Evolutionary conservation across 1,284 basidiomycete species (phyloP), one percentile per base, ranked within the genome.

Genomic region (Clitocybe nebularis): DNA sequence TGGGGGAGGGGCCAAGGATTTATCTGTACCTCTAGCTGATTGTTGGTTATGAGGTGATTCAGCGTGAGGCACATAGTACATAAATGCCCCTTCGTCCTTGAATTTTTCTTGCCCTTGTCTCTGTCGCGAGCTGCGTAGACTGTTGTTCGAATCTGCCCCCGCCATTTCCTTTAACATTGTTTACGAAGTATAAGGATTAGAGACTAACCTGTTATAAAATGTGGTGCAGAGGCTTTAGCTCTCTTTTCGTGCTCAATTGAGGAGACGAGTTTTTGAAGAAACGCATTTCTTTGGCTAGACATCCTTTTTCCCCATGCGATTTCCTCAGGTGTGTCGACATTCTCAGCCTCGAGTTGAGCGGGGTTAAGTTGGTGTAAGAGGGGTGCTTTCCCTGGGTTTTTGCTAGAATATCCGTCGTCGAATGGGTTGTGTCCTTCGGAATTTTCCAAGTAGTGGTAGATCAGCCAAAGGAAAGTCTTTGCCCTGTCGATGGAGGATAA

Each of bases 391-490:
- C 74, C 74, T 0, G 68, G 63, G 52, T 77, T 57, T 42, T 62
- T 56, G 24, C 62, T 63, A 3, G 83, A 71, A 52, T 73, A 70
- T 6, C 72, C 65, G 51, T 86, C 83, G 29, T 74, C 71, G 55
- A 81, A 89, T 3, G 86, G 86, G 56, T 88, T 89, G 14, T 65
- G 59, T 3, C 64, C 60, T 26, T 64, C 63, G 5, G 75, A 65
- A 33, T 68, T 69, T 61, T 91, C 88, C 44, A 89, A 69, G 58
- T 91, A 89, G 56, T 88, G 73, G 58, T 81, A 88, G 43, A 87
- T 67, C 32, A 89, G 71, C 82, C 87, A 90, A 16, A 92, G 74
- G 60, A 93, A 89, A 1, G 79, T 84, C 42, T 69, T 71, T 9
- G 85, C 87, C 26, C 89, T 81, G 47, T 84, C 80, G 3, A 62